A percentile compares a stretch with the other conserved stretches of the same genome.
These are phyloP conservation scores for Fusarium praegraminearum DNA, from an alignment of 2,329 filamentous ascomycete genomes.

Conservation along the genomic window DNA sequence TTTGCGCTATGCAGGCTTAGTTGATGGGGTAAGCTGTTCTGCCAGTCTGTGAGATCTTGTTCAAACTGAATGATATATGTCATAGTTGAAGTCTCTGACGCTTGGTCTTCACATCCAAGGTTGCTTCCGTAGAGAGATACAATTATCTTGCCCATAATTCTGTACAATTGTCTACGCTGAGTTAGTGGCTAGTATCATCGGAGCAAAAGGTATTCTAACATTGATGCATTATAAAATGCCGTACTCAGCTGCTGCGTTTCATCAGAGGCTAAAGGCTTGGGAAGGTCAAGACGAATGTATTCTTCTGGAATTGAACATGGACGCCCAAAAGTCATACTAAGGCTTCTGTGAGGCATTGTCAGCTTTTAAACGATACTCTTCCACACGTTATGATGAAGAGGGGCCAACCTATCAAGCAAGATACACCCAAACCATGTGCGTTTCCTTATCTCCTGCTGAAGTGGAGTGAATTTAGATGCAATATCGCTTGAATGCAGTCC, in stretches of 20 bases:
- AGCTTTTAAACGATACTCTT: neutral
- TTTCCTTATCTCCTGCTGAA: constrained; percentile 61
- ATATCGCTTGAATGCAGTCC: constrained; percentile 61
- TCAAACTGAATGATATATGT: constrained; percentile 21
- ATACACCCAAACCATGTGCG: constrained; percentile 57
- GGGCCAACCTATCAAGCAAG: constrained; percentile 28
- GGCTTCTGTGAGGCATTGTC: constrained; percentile 1
- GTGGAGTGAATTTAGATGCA: constrained; percentile 52
- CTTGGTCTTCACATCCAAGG: constrained; percentile 19
- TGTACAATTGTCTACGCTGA: neutral
- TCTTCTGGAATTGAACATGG: constrained; percentile 34
- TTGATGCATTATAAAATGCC: constrained; percentile 28
- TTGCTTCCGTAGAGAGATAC: constrained; percentile 29
- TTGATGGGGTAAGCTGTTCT: neutral
- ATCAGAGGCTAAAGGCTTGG: neutral
- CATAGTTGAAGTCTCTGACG: constrained; percentile 14
- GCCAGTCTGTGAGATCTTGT: constrained; percentile 36
- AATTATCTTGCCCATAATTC: constrained; percentile 25
- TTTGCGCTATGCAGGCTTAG: neutral
- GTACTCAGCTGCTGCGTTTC: constrained; percentile 7
- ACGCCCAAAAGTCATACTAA: constrained; percentile 34
- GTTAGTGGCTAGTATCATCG: too few relatives aligned
- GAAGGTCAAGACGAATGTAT: constrained; percentile 27
- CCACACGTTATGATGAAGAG: too few relatives aligned
- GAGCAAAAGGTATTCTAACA: neutral